These are phyloP conservation scores for Flaveria robusta DNA, from an alignment of 129 eudicot species.

Conservation along the genomic window DNA sequence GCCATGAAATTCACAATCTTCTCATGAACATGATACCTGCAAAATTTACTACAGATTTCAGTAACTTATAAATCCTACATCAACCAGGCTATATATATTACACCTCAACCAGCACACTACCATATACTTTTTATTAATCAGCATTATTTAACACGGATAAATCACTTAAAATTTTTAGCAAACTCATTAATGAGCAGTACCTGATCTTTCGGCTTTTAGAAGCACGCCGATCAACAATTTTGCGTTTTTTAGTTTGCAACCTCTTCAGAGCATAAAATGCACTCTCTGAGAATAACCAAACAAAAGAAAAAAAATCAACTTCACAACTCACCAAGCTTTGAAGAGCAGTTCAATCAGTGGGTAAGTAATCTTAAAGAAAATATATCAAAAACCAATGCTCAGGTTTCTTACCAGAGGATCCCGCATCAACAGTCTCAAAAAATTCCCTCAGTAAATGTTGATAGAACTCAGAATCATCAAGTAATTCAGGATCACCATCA, in stretches of 20 bases:
- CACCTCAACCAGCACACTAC: no score
- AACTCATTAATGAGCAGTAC: slow-evolving; percentile 21
- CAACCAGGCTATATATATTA: neutral
- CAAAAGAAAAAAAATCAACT: neutral
- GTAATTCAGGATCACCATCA: slow-evolving; percentile 90
- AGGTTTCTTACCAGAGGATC: slow-evolving; percentile 70
- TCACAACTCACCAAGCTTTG: neutral
- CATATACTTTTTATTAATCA: no score
- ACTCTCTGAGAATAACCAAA: slow-evolving; percentile 46
- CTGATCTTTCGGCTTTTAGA: slow-evolving; percentile 95
- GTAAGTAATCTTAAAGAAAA: no score
- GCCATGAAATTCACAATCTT: slow-evolving; percentile 92
- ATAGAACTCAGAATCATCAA: slow-evolving; percentile 86
- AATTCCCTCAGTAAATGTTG: slow-evolving; percentile 87
- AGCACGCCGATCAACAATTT: slow-evolving; percentile 88
- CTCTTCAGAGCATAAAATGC: slow-evolving; percentile 88
- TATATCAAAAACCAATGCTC: neutral
- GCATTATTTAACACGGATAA: no score
- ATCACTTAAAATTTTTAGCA: no score
- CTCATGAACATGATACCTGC: slow-evolving; percentile 85
- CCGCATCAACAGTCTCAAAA: slow-evolving; percentile 72
- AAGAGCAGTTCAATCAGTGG: neutral
- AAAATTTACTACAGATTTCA: slow-evolving; percentile 17
- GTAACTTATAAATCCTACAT: neutral
- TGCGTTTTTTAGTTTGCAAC: slow-evolving; percentile 78